A percentile compares a stretch with the other conserved stretches of the same genome.
phyloP scores from a whole-genome alignment of 1,284 basidiomycete genomes.

The Cutaneotrichosporon arboriforme region DNA sequence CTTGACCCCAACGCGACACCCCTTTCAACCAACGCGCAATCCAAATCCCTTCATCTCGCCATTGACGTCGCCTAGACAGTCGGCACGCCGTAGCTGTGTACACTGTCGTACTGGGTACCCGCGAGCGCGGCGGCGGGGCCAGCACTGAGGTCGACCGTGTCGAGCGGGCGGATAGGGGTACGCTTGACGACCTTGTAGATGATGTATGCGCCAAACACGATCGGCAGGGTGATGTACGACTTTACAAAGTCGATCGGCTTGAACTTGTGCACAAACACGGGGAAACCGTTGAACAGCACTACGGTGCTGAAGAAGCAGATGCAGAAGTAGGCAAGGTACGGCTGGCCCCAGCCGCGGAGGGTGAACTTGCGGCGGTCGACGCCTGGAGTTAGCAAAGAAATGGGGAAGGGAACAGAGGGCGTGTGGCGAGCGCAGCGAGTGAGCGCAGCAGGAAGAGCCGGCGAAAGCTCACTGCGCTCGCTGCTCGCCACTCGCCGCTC shows the following conservation, averaged over 20 bases:
- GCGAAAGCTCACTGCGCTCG: too few species aligned
- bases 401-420: too few species aligned
- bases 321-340: slow-evolving; percentile 12
- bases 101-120: slow-evolving; percentile 6
- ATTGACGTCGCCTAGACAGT: too few species aligned
- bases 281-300: slow-evolving; percentile 14
- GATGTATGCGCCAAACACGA: slow-evolving; percentile 9
- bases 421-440: too few species aligned
- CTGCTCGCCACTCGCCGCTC: too few species aligned
- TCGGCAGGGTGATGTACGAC: slow-evolving; percentile 19
- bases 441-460: too few species aligned
- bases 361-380: slow-evolving; percentile 56
- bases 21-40: too few species aligned
- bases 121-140: slow-evolving; percentile 9
- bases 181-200: slow-evolving; percentile 10
- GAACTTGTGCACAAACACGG: slow-evolving; percentile 6
- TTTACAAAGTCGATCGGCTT: slow-evolving; percentile 15
- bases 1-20: too few species aligned
- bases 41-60: too few species aligned
- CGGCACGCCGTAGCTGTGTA: too few species aligned
- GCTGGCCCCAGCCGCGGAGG: slow-evolving; percentile 54
- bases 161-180: slow-evolving; percentile 33
- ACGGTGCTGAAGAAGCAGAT: slow-evolving; percentile 13
- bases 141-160: slow-evolving; percentile 67
- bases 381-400: slow-evolving; percentile 45